phyloP scores from a whole-genome alignment of 371 early-diverging fungal species.

The Blakeslea trispora region DNA sequence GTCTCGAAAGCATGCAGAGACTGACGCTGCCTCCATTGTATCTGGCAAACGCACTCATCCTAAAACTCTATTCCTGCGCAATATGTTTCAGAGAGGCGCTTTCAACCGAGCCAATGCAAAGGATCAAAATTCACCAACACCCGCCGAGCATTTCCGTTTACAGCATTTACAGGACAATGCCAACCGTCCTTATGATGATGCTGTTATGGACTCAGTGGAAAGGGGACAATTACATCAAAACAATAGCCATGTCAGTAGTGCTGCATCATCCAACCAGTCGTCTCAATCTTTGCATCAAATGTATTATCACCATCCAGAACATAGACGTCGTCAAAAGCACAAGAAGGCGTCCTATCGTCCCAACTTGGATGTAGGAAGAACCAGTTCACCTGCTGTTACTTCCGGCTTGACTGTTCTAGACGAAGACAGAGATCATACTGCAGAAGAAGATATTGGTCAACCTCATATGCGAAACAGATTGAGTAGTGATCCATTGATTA shows the following conservation, averaged over 20 bases:
- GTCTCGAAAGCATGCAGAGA: constrained; percentile 11
- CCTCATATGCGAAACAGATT: neutral
- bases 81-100: constrained; percentile 11
- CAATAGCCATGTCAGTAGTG: neutral
- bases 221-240: neutral
- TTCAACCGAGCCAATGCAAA: constrained; percentile 1
- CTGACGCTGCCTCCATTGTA: constrained; percentile 17
- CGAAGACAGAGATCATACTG: neutral
- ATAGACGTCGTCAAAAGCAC: neutral
- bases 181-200: neutral
- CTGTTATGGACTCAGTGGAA: constrained; percentile 8
- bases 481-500: neutral
- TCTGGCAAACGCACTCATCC: constrained; percentile 2
- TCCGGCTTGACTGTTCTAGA: neutral
- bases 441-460: neutral
- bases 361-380: neutral
- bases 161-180: neutral
- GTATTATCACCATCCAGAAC: constrained; percentile 28
- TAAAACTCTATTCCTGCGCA: constrained; percentile 3
- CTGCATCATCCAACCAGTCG: neutral
- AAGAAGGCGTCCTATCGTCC: neutral
- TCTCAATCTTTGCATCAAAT: constrained; percentile 7
- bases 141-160: constrained; percentile 4
- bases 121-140: neutral
- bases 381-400: constrained; percentile 9